Evolutionary conservation across 257 asterid genomes (phyloP).

Genomic region (Petrea volubilis): DNA sequence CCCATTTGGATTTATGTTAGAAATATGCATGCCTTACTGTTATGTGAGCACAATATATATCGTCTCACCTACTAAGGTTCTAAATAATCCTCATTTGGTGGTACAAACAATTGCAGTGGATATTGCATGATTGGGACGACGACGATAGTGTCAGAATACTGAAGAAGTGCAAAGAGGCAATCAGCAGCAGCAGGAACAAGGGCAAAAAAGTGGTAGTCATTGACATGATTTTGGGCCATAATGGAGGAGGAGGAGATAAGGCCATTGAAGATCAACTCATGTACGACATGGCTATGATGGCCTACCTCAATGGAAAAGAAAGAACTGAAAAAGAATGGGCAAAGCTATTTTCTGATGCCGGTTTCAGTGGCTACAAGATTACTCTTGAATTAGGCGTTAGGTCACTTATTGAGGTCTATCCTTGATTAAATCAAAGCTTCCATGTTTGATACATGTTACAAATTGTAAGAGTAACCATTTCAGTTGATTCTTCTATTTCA

Average conservation of each 20-base stretch:
- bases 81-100: background rate
- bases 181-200: constrained; percentile 9
- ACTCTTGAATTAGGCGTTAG: constrained; percentile 27
- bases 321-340: constrained; percentile 39
- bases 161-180: constrained; percentile 41
- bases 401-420: constrained; percentile 35
- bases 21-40: too few relatives aligned
- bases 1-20: too few relatives aligned
- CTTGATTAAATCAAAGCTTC: constrained; percentile 4
- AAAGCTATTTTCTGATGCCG: constrained; percentile 28
- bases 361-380: constrained; percentile 31
- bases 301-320: constrained; percentile 24
- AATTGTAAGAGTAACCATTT: too few relatives aligned
- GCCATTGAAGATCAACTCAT: constrained; percentile 15
- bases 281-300: constrained; percentile 30
- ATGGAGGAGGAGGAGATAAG: constrained; percentile 5
- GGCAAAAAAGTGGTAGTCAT: constrained; percentile 38
- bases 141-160: constrained; percentile 30
- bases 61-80: background rate
- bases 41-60: too few relatives aligned
- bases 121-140: constrained; percentile 37
- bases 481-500: too few relatives aligned
- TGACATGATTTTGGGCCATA: constrained; percentile 28
- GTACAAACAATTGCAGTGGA: constrained; percentile 23
- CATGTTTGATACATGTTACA: background rate